phyloP scores from a whole-genome alignment of 495 filamentous ascomycete species.

The Penicillium verhagenii region DNA sequence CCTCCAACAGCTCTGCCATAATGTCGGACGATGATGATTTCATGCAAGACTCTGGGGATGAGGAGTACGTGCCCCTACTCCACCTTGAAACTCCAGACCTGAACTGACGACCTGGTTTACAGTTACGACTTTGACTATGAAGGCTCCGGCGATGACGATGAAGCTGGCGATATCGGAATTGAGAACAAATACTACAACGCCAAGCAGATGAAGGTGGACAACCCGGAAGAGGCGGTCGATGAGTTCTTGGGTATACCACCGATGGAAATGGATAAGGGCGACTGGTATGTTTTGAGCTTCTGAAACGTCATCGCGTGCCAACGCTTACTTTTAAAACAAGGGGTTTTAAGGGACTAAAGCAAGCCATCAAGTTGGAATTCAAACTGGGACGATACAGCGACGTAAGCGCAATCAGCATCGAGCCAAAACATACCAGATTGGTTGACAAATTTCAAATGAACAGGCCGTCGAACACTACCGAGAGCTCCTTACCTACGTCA shows the following conservation, averaged over 20 bases:
- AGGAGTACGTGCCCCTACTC: slow-evolving; percentile 53
- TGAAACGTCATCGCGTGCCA: slow-evolving; percentile 15
- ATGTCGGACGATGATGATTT: slow-evolving; percentile 99
- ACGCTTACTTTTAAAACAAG: slow-evolving; percentile 30
- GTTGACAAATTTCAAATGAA: not conserved
- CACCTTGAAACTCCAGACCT: slow-evolving; percentile 8
- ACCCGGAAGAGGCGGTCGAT: slow-evolving; percentile 83
- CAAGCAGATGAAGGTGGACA: slow-evolving; percentile 88
- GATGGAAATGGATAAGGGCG: slow-evolving; percentile 85
- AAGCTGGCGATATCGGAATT: slow-evolving; percentile 85
- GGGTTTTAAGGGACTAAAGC: slow-evolving; percentile 97
- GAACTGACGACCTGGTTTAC: slow-evolving; percentile 12
- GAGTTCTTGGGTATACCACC: slow-evolving; percentile 87
- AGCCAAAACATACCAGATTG: not conserved
- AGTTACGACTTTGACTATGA: slow-evolving; percentile 98
- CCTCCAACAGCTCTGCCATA: not conserved
- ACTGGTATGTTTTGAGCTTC: slow-evolving; percentile 61
- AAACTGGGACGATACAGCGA: slow-evolving; percentile 79
- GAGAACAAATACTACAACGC: slow-evolving; percentile 99
- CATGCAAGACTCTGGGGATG: slow-evolving; percentile 96
- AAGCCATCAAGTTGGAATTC: slow-evolving; percentile 96
- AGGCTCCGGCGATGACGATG: slow-evolving; percentile 85
- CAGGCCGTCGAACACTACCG: slow-evolving; percentile 94
- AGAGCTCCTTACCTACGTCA: slow-evolving; percentile 96
- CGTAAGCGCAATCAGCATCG: slow-evolving; percentile 50